These are phyloP conservation scores for Verticillium zaregamsianum DNA, from an alignment of 2,329 filamentous ascomycete species.

Conservation along the genomic window DNA sequence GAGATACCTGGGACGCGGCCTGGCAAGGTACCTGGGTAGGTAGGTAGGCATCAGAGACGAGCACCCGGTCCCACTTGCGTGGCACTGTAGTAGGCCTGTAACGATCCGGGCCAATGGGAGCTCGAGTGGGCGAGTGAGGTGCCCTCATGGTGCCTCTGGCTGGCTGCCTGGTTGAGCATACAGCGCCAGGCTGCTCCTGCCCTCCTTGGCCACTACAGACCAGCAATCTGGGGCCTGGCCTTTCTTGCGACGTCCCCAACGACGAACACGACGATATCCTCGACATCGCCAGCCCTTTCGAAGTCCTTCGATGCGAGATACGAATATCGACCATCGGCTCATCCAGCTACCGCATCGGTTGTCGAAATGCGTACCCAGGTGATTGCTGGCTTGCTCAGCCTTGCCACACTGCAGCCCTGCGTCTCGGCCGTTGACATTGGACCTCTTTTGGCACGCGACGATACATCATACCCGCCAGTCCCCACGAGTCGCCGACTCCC, in stretches of 20 bases:
- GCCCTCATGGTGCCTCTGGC: no score
- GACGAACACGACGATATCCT: background rate
- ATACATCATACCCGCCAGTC: background rate
- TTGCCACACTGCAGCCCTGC: conserved; percentile 18
- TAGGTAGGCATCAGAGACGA: no score
- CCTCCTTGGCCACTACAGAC: no score
- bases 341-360: background rate
- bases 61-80: no score
- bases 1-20: no score
- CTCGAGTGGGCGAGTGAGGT: no score
- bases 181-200: no score
- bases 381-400: conserved; percentile 2
- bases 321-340: background rate
- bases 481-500: conserved; percentile 34
- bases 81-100: no score
- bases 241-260: background rate
- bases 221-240: no score
- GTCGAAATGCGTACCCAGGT: conserved; percentile 8
- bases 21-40: no score
- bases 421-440: conserved; percentile 25
- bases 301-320: background rate
- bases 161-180: no score
- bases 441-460: conserved; percentile 13
- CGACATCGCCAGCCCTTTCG: background rate
- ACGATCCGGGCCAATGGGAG: no score